phyloP scores from a whole-genome alignment of 2,329 filamentous ascomycete species.

The Xylaria sp. region DNA sequence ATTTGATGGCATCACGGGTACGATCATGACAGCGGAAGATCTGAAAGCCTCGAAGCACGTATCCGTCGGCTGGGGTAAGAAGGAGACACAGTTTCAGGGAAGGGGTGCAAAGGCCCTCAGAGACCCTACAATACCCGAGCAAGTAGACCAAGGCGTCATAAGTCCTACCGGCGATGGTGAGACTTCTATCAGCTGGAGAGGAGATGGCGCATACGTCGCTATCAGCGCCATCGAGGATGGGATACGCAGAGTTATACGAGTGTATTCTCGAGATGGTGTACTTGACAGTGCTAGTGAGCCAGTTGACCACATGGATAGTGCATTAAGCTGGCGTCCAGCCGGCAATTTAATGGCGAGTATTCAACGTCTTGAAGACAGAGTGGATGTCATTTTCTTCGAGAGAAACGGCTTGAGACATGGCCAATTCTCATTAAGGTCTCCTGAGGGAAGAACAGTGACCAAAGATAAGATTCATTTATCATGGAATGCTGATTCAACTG shows the following conservation, averaged over 20 bases:
- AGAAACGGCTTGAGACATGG: conserved; percentile 97
- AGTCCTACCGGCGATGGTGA: conserved; percentile 78
- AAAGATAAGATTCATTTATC: conserved; percentile 72
- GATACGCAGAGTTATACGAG: conserved; percentile 81
- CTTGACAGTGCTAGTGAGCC: conserved; percentile 96
- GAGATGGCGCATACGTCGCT: conserved; percentile 91
- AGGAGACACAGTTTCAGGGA: conserved; percentile 97
- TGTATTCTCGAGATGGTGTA: conserved; percentile 89
- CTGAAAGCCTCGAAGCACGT: conserved; percentile 91
- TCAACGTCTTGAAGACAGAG: conserved; percentile 74
- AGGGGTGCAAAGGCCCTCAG: conserved; percentile 85
- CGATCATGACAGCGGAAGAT: conserved; percentile 78
- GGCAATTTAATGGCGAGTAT: conserved; percentile 92
- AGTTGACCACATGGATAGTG: conserved; percentile 87
- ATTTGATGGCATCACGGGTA: conserved; percentile 85
- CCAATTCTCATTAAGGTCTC: conserved; percentile 82
- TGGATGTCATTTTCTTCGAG: conserved; percentile 94
- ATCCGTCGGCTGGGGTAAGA: conserved; percentile 97
- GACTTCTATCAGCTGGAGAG: conserved; percentile 88
- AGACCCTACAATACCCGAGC: conserved; percentile 95
- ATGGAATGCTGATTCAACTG: conserved; percentile 94
- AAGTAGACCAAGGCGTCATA: conserved; percentile 83
- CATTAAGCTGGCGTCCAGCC: conserved; percentile 89
- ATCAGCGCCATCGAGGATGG: conserved; percentile 80
- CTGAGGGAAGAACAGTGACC: conserved; percentile 66